Percentiles rank a stretch among this genome's conserved stretches.
These are phyloP conservation scores for Cordyceps cateniannulata DNA, from an alignment of 2,329 filamentous ascomycete genomes.

Conservation along the genomic window DNA sequence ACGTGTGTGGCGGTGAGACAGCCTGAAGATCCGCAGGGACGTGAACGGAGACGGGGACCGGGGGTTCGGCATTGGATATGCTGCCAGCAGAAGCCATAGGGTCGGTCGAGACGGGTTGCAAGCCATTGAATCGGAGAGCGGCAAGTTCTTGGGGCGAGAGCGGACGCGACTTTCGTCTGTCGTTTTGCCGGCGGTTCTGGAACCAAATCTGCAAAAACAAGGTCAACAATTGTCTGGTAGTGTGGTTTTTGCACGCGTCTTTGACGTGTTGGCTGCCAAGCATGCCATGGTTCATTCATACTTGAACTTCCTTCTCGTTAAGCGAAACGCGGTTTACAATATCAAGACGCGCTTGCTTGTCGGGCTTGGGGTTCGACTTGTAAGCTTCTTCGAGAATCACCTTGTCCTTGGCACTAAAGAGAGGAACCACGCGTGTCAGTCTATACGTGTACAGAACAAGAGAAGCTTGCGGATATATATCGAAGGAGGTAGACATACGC, in stretches of 20 bases:
- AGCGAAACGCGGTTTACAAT: conserved; percentile 82
- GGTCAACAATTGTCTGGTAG: background rate
- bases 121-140: conserved; percentile 48
- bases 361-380: conserved; percentile 77
- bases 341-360: conserved; percentile 77
- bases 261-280: background rate
- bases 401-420: conserved; percentile 74
- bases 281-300: conserved; percentile 37
- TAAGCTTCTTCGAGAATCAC: conserved; percentile 82
- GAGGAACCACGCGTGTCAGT: conserved; percentile 11
- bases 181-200: conserved; percentile 90
- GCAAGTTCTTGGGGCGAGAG: conserved; percentile 71
- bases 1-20: background rate
- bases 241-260: background rate
- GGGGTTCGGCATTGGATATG: conserved; percentile 18
- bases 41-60: conserved; percentile 23
- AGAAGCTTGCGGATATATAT: too few relatives aligned
- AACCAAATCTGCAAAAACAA: conserved; percentile 77
- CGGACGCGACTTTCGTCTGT: conserved; percentile 80
- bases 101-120: conserved; percentile 46
- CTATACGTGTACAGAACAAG: background rate
- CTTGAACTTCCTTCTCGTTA: conserved; percentile 95
- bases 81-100: conserved; percentile 25
- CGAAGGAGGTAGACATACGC: conserved; percentile 40
- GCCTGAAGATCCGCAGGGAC: conserved; percentile 14